phyloP scores from a whole-genome alignment of 2,329 filamentous ascomycete genomes.

The Aureobasidium lini region DNA sequence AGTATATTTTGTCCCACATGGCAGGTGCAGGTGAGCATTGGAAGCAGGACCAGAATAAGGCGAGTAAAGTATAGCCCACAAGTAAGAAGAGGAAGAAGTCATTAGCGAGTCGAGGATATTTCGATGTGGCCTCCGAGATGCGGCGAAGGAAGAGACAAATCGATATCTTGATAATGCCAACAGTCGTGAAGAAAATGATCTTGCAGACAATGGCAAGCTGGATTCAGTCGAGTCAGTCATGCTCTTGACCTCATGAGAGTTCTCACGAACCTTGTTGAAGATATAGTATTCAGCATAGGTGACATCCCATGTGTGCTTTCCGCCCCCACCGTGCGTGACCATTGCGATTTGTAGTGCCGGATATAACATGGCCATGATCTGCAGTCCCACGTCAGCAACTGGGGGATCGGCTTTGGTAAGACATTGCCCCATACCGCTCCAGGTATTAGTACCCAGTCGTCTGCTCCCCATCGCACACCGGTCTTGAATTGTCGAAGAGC shows the following conservation, averaged over 20 bases:
- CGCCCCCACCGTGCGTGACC: not conserved
- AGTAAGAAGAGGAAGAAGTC: constrained; percentile 5
- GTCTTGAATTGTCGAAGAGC: not conserved
- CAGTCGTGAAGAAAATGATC: constrained; percentile 8
- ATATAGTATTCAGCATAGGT: constrained; percentile 8
- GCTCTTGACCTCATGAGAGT: not conserved
- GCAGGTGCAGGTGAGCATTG: not conserved
- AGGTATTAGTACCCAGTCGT: constrained; percentile 3
- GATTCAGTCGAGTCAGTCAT: not conserved
- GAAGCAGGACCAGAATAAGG: constrained; percentile 6
- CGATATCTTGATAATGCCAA: constrained; percentile 11
- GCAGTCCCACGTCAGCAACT: not conserved
- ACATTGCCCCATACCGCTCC: not conserved
- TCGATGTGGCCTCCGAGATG: not conserved
- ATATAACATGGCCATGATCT: constrained; percentile 5
- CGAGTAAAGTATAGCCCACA: constrained; percentile 1
- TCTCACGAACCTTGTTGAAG: not conserved
- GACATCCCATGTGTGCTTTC: constrained; percentile 4
- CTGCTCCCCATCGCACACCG: not conserved
- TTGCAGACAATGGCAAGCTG: constrained; percentile 10
- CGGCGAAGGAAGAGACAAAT: constrained; percentile 7
- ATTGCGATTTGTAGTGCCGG: not conserved
- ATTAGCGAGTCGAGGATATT: constrained; percentile 1
- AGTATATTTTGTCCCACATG: constrained; percentile 10
- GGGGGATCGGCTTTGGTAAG: not conserved